Conservation (phyloP, 148 eudicot genomes). For the Gaultheria prostrata region DNA sequence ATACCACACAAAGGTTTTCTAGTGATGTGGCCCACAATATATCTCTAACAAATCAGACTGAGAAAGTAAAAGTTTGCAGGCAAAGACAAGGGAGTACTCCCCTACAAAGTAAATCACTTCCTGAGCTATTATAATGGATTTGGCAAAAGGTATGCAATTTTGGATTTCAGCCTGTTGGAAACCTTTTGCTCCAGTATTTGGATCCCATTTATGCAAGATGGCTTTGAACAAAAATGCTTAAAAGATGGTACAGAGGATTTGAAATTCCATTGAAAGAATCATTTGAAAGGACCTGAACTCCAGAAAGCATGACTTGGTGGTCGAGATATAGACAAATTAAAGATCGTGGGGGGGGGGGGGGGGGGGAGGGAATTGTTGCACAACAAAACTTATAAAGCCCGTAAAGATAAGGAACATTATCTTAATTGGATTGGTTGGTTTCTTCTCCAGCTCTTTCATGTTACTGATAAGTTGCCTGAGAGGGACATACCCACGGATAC, state of each 20-base stretch:
- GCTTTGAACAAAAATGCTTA: neutral
- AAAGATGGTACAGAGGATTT: neutral
- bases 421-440: neutral
- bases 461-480: neutral
- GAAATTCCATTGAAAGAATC: neutral
- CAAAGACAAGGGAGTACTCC: neutral
- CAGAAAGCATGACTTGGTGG: neutral
- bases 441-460: neutral
- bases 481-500: neutral
- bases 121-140: neutral
- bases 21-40: neutral
- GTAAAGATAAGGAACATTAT: neutral
- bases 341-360: neutral
- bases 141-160: neutral
- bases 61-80: neutral
- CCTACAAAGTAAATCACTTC: neutral
- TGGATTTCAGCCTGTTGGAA: neutral
- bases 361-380: no score
- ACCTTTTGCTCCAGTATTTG: neutral
- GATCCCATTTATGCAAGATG: neutral
- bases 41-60: neutral
- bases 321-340: neutral
- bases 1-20: neutral
- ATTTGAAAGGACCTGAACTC: neutral
- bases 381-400: neutral